These are phyloP conservation scores for Fraxinus latifolia DNA, from an alignment of 305 asterid species.

Conservation along the genomic window DNA sequence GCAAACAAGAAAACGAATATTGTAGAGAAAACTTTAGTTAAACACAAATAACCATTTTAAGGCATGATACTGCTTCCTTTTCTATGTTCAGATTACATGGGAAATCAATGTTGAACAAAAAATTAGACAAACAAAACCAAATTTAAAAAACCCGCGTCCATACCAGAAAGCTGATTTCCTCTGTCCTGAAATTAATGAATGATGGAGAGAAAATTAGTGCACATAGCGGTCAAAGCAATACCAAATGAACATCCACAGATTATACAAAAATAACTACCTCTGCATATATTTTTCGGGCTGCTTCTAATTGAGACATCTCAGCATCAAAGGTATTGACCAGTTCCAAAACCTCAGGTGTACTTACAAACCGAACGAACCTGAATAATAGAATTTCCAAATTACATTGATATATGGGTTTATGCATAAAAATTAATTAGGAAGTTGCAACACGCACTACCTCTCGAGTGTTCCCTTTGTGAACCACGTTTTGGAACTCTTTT, in stretches of 20 bases:
- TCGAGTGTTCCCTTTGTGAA: constrained; percentile 96
- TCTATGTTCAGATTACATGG: constrained; percentile 6
- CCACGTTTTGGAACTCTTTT: constrained; percentile 64
- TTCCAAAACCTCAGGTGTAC: constrained; percentile 89
- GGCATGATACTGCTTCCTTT: background rate
- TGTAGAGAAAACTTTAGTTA: background rate
- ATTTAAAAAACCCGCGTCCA: constrained; percentile 22
- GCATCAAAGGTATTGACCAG: constrained; percentile 69
- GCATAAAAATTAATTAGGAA: constrained; percentile 8
- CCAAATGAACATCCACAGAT: constrained; percentile 9
- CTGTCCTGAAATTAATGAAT: constrained; percentile 61
- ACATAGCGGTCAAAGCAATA: constrained; percentile 10
- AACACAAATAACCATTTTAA: background rate
- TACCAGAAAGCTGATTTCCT: constrained; percentile 59
- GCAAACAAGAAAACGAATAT: background rate
- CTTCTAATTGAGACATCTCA: constrained; percentile 91
- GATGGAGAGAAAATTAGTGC: constrained; percentile 28
- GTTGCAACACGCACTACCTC: constrained; percentile 50
- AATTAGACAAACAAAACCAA: constrained; percentile 11
- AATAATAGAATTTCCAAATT: constrained; percentile 8
- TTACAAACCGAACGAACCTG: constrained; percentile 92
- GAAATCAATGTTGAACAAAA: constrained; percentile 14
- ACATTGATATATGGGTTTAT: constrained; percentile 12
- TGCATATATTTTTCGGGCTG: constrained; percentile 77
- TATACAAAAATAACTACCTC: constrained; percentile 42